Evolutionary conservation across 345 rosid species (phyloP).

Genomic region (Balakata baccata): DNA sequence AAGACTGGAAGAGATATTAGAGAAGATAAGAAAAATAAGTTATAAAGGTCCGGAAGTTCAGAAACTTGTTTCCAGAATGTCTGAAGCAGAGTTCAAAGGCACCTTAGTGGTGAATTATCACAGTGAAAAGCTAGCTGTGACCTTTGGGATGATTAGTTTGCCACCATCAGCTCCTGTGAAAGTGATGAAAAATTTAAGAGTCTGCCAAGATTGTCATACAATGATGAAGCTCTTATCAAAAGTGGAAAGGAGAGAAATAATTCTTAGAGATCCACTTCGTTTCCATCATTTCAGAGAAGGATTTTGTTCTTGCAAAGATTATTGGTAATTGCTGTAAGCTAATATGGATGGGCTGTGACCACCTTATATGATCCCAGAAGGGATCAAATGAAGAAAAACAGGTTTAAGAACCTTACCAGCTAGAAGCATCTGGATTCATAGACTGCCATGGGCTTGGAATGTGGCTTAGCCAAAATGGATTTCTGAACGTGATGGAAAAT

Average conservation of each 20-base stretch:
- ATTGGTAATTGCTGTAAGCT: background rate
- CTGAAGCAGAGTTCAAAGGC: conserved; percentile 7
- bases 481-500: background rate
- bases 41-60: conserved; percentile 17
- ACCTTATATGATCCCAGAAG: background rate
- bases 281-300: conserved; percentile 19
- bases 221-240: conserved; percentile 17
- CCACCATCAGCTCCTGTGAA: conserved; percentile 19
- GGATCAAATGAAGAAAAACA: background rate
- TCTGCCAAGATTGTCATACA: conserved; percentile 17
- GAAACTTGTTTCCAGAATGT: conserved; percentile 8
- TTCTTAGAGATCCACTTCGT: conserved; percentile 17
- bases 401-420: background rate
- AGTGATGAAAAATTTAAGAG: conserved; percentile 22
- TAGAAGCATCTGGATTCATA: background rate
- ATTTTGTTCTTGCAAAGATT: conserved; percentile 16
- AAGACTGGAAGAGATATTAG: conserved; percentile 28
- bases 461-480: background rate
- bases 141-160: conserved; percentile 12
- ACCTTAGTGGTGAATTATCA: conserved; percentile 8
- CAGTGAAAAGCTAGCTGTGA: conserved; percentile 18
- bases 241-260: conserved; percentile 16
- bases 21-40: conserved; percentile 29
- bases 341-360: background rate
- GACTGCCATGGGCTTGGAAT: background rate